phyloP scores from a whole-genome alignment of 768 basidiomycete species.

The Podaxis sp. region DNA sequence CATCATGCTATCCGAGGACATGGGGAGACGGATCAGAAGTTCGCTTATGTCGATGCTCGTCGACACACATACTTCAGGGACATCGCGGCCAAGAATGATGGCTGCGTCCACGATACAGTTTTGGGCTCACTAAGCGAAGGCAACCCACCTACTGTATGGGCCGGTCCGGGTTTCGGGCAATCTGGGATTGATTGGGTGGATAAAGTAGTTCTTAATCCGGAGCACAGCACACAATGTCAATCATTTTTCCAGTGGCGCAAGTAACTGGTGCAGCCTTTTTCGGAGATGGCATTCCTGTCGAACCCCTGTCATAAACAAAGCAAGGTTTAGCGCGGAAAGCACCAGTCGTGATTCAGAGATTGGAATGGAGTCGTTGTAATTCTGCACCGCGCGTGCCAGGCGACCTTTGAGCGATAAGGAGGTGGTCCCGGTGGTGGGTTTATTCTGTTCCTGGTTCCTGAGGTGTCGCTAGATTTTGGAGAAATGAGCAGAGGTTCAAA shows the following conservation, averaged over 20 bases:
- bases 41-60: slow-evolving; percentile 25
- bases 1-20: slow-evolving; percentile 29
- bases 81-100: slow-evolving; percentile 27
- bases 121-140: slow-evolving; percentile 25
- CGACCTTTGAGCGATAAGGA: slow-evolving; percentile 54
- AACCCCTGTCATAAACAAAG: slow-evolving; percentile 51
- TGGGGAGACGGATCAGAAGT: slow-evolving; percentile 25
- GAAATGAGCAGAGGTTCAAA: slow-evolving; percentile 63
- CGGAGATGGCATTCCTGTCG: slow-evolving; percentile 63
- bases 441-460: slow-evolving; percentile 46
- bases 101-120: slow-evolving; percentile 25
- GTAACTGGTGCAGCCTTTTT: slow-evolving; percentile 32
- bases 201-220: neutral
- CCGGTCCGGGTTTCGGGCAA: slow-evolving; percentile 23
- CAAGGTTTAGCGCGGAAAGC: slow-evolving; percentile 45
- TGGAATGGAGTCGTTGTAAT: slow-evolving; percentile 51
- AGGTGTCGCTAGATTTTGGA: slow-evolving; percentile 59
- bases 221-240: neutral
- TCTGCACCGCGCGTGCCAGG: slow-evolving; percentile 64
- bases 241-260: slow-evolving; percentile 49
- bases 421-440: slow-evolving; percentile 33
- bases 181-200: neutral
- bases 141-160: slow-evolving; percentile 27
- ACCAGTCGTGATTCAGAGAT: slow-evolving; percentile 42
- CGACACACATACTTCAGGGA: slow-evolving; percentile 28